Base-by-base conservation (phyloP, 305 asterid species). In the Fraxinus nigra region DNA sequence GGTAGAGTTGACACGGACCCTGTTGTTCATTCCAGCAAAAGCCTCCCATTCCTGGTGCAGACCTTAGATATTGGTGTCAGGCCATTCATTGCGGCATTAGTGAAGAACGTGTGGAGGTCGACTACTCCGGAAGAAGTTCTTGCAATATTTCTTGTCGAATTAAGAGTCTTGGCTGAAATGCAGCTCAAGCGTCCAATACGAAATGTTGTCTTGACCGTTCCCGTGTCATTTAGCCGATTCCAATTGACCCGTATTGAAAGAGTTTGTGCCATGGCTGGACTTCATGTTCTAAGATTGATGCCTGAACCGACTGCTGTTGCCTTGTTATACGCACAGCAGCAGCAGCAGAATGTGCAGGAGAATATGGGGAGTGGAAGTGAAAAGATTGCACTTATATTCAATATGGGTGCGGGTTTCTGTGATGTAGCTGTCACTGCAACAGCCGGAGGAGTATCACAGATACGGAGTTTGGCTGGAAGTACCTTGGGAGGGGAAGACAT, bases 231-330 rank as follows among this genome's bases (percentile, higher is more conserved):
- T 84, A 93, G 93, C 79, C 90, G 98, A 43, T 92, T 95, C 84
- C 98, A 93, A 76, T 76, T 92, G 63, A 93, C 18, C 87, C 97
- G 20, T 28, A 93, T 13, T 7, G 95, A 91, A 43, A 88, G 97
- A 43, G 95, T 97, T 0, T 95, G 99, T 81, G 98, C 98, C 98
- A 0, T 95, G 98, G 98, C 97, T 13, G 97, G 98, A 32, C 97
- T 93, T 78, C 95, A 88, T 43, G 97, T 93, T 51, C 90, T 93
- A 72, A 89, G 98, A 65, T 51, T 91, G 84, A 93, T 93, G 94
- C 98, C 98, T 0, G 98, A 95, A 75, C 98, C 98, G 1, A 89
- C 97, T 20, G 97, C 98, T 7, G 94, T 95, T 35, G 97, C 98
- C 32, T 82, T 93, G 90, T 37, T 95, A 18, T 95, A 95, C 37